phyloP scores from a whole-genome alignment of 1,284 basidiomycete species.

The Chalciporus sp. region DNA sequence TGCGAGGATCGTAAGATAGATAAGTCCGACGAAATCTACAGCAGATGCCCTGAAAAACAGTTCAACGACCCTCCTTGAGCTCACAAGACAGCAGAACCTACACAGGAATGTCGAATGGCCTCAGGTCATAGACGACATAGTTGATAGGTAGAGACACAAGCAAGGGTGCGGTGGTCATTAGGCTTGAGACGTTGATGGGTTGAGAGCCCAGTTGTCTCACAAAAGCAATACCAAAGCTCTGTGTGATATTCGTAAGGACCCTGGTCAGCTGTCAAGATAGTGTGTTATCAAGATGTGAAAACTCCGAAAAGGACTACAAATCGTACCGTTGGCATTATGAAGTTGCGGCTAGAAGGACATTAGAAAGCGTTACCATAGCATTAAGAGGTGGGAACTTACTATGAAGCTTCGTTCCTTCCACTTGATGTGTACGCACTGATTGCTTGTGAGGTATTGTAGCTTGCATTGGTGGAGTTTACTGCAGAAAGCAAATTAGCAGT shows the following conservation, averaged over 20 bases:
- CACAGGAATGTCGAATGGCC: slow-evolving; percentile 69
- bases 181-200: slow-evolving; percentile 25
- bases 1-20: slow-evolving; percentile 71
- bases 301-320: not conserved
- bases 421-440: slow-evolving; percentile 37
- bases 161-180: slow-evolving; percentile 58
- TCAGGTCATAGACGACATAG: slow-evolving; percentile 56
- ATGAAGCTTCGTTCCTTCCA: slow-evolving; percentile 49
- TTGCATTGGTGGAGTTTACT: slow-evolving; percentile 28
- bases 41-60: slow-evolving; percentile 60
- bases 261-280: slow-evolving; percentile 16
- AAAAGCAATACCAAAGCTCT: slow-evolving; percentile 40
- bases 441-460: slow-evolving; percentile 40
- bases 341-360: slow-evolving; percentile 21
- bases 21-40: slow-evolving; percentile 72
- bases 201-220: slow-evolving; percentile 38
- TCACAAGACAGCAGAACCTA: slow-evolving; percentile 32
- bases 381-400: slow-evolving; percentile 36
- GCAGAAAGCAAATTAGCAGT: slow-evolving; percentile 37
- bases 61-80: not conserved
- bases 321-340: slow-evolving; percentile 27
- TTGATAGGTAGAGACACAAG: slow-evolving; percentile 57
- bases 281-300: not conserved
- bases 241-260: slow-evolving; percentile 23
- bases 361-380: not conserved